Conservation (phyloP, 2,329 filamentous ascomycete species). For the Calonectria leucothoes region DNA sequence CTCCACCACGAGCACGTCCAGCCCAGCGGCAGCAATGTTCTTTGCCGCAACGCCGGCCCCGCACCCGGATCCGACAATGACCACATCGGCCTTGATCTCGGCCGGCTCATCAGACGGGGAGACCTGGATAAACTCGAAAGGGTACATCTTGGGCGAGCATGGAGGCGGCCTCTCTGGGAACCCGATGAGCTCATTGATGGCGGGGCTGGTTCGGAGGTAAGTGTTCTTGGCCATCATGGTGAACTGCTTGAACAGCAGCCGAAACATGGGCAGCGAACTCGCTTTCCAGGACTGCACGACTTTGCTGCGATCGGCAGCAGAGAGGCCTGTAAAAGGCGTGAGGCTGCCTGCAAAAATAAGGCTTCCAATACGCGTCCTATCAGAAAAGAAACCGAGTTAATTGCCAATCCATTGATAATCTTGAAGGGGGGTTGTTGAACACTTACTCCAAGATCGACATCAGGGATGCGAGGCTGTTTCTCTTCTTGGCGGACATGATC, state of each 20-base stretch:
- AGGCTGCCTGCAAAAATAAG: not conserved
- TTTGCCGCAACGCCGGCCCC: not conserved
- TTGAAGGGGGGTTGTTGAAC: too few species aligned
- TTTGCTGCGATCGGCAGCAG: not conserved
- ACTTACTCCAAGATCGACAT: slow-evolving; percentile 17
- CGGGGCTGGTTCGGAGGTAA: slow-evolving; percentile 4
- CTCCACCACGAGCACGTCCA: not conserved
- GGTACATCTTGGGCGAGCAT: not conserved
- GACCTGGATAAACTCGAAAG: not conserved
- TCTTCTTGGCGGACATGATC: not conserved
- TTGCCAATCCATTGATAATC: not conserved
- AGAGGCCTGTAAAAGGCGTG: not conserved
- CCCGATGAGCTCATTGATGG: not conserved
- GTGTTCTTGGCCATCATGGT: slow-evolving; percentile 12
- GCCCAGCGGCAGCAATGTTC: not conserved
- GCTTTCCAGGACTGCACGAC: slow-evolving; percentile 7
- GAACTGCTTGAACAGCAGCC: slow-evolving; percentile 14
- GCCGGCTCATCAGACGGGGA: not conserved
- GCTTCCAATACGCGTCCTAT: not conserved
- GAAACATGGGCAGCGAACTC: slow-evolving; percentile 3
- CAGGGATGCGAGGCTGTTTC: not conserved
- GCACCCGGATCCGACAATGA: not conserved
- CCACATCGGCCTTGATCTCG: not conserved
- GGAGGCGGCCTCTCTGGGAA: not conserved
- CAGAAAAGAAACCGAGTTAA: not conserved